These are phyloP conservation scores for Anisodus tanguticus DNA, from an alignment of 257 asterid species.

Conservation along the genomic window DNA sequence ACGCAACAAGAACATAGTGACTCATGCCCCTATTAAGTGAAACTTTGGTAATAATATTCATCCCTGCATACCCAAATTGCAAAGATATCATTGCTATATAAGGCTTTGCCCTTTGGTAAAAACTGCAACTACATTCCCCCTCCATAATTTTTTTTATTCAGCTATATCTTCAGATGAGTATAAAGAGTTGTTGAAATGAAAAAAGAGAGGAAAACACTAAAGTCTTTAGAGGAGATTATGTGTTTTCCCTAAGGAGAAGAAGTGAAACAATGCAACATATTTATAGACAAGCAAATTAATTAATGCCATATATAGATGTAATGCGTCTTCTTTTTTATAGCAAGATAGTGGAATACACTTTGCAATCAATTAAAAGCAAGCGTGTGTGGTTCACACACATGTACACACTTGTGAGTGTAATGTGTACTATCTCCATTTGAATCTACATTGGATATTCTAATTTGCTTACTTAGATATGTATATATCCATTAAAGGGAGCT, in stretches of 20 bases:
- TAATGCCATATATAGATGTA: not conserved
- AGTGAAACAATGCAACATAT: slow-evolving; percentile 37
- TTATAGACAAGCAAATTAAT: slow-evolving; percentile 49
- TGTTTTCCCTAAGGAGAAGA: slow-evolving; percentile 61
- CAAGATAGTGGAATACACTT: slow-evolving; percentile 25
- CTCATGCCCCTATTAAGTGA: too few relatives aligned
- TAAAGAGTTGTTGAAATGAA: not conserved
- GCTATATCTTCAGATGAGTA: not conserved
- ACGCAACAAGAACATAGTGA: slow-evolving; percentile 75
- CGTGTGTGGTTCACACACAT: not conserved
- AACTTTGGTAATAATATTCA: slow-evolving; percentile 60
- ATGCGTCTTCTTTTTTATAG: not conserved
- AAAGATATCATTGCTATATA: slow-evolving; percentile 83
- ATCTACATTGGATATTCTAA: not conserved
- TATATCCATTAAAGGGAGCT: too few relatives aligned
- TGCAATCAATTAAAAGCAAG: slow-evolving; percentile 17
- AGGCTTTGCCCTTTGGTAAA: slow-evolving; percentile 65
- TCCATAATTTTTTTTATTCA: slow-evolving; percentile 50
- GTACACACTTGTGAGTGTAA: not conserved
- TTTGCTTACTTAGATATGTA: not conserved
- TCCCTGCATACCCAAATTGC: slow-evolving; percentile 96
- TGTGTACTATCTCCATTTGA: slow-evolving; percentile 21
- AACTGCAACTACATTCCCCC: slow-evolving; percentile 48
- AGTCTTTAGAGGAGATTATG: slow-evolving; percentile 43
- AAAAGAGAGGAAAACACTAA: slow-evolving; percentile 62